phyloP scores from a whole-genome alignment of 2,329 filamentous ascomycete genomes.

The Didymella exigua region DNA sequence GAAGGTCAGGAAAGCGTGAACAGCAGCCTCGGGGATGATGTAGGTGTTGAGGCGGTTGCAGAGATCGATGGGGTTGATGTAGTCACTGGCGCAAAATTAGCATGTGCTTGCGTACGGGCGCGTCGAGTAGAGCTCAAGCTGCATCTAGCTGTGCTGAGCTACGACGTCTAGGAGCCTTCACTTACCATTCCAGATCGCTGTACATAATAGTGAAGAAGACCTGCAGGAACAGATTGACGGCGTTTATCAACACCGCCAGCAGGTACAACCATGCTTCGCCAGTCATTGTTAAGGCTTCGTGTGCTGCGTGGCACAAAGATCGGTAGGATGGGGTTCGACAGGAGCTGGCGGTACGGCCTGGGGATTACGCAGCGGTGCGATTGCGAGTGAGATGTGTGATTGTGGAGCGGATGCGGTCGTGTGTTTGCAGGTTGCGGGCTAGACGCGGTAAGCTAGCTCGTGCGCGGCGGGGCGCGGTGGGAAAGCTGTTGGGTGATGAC shows the following conservation, averaged over 20 bases:
- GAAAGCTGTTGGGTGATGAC: constrained; percentile 29
- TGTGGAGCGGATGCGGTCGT: constrained; percentile 34
- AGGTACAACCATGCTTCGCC: constrained; percentile 99
- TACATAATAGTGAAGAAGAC: constrained; percentile 99
- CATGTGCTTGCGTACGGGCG: constrained; percentile 22
- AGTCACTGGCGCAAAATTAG: constrained; percentile 71
- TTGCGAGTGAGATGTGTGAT: constrained; percentile 24
- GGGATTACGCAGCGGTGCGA: constrained; percentile 20
- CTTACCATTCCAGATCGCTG: constrained; percentile 97
- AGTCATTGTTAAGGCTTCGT: constrained; percentile 70
- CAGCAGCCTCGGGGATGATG: constrained; percentile 97
- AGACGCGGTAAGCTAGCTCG: constrained; percentile 44
- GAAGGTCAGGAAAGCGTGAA: constrained; percentile 94
- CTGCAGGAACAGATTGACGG: constrained; percentile 99
- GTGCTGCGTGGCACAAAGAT: constrained; percentile 31
- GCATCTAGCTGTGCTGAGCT: neutral
- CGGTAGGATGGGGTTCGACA: constrained; percentile 14
- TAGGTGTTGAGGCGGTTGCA: constrained; percentile 99
- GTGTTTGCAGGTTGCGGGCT: constrained; percentile 42
- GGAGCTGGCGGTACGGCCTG: constrained; percentile 18
- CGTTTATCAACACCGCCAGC: constrained; percentile 97
- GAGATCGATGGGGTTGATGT: constrained; percentile 99
- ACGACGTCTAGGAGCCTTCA: constrained; percentile 26
- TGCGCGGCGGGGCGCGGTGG: constrained; percentile 35
- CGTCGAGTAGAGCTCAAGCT: neutral